These are phyloP conservation scores for Grosmannia serpens DNA, from an alignment of 2,329 filamentous ascomycete species.

Conservation along the genomic window DNA sequence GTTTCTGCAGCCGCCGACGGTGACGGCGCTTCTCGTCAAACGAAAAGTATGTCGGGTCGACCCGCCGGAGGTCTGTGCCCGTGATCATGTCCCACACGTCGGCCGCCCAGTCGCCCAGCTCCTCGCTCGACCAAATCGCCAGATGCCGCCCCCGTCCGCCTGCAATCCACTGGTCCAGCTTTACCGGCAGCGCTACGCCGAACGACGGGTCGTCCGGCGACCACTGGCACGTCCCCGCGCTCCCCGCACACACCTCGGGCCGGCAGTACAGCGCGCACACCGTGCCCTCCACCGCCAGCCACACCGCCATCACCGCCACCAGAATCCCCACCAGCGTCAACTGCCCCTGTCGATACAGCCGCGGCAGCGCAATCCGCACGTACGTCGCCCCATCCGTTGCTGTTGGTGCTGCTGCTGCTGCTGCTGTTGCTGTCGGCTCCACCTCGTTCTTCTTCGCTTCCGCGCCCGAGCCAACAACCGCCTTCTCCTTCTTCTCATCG, in stretches of 20 bases:
- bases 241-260: slow-evolving; percentile 31
- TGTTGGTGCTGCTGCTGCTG: background rate
- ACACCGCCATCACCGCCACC: slow-evolving; percentile 32
- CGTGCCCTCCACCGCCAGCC: slow-evolving; percentile 41
- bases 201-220: slow-evolving; percentile 47
- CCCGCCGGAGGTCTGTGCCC: slow-evolving; percentile 31
- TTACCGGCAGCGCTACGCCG: slow-evolving; percentile 48
- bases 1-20: slow-evolving; percentile 37
- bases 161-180: slow-evolving; percentile 49
- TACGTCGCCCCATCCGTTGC: slow-evolving; percentile 14
- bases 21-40: slow-evolving; percentile 36
- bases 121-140: slow-evolving; percentile 26
- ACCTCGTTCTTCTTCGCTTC: background rate
- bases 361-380: slow-evolving; percentile 32
- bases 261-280: slow-evolving; percentile 45
- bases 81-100: slow-evolving; percentile 35
- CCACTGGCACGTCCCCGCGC: slow-evolving; percentile 37
- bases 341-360: slow-evolving; percentile 33
- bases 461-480: too few species aligned
- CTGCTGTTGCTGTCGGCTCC: background rate
- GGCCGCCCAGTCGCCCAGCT: slow-evolving; percentile 33
- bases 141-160: slow-evolving; percentile 35
- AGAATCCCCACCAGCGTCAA: slow-evolving; percentile 37
- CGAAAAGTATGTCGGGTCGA: slow-evolving; percentile 31
- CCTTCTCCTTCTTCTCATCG: background rate